Base-by-base conservation (phyloP, 768 basidiomycete genomes). In the Vishniacozyma victoriae region DNA sequence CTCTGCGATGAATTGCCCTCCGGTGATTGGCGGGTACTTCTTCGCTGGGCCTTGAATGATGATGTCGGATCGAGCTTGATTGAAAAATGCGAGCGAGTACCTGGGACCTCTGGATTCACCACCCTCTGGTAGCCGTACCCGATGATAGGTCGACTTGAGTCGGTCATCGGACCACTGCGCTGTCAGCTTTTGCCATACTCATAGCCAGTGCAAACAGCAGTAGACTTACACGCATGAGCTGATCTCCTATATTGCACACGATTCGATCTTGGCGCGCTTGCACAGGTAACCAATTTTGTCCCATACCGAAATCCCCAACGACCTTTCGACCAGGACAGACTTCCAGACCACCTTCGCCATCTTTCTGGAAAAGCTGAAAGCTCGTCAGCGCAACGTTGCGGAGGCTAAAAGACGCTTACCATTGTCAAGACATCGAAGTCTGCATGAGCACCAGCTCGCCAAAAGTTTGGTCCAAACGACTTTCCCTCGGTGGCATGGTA, bases 11-110 rank as follows among this genome's bases (percentile, higher is more conserved):
- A 67, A 67, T 25, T 67, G 44, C 11, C 50, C 57, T 3, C 65
- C 65, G 16, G 61, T 67, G 35, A 64, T 62, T 16, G 51, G 38
- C 3, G 54, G 51, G 41, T 64, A 67, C 19, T 61, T 56, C 48
- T 65, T 65, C 14, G 44, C 15, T 14, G 65, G 65, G 5, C 63
- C 66, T 41, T 69, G 62, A 25, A 69, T 67, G 25, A 65, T 48
- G 14, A 45, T 52, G 24, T 48, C 27, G 25, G 52, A 45, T 6
- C 58, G 24, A 4, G 65, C 67, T 40, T 67, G 65, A 46, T 69
- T 67, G 59, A 69, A 67, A 52, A 62, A 65, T 0, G 64, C 67
- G 31, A 69, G 62, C 12, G 55, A 58, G 56, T 67, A 67, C 1
- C 66, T 29, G 3, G 62, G 39, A 19, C 57, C 43, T 25, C 48